Percentiles rank a stretch among this genome's conserved stretches.
Conservation (phyloP, 2,329 filamentous ascomycete genomes). For the Paraconiothyrium sp. region DNA sequence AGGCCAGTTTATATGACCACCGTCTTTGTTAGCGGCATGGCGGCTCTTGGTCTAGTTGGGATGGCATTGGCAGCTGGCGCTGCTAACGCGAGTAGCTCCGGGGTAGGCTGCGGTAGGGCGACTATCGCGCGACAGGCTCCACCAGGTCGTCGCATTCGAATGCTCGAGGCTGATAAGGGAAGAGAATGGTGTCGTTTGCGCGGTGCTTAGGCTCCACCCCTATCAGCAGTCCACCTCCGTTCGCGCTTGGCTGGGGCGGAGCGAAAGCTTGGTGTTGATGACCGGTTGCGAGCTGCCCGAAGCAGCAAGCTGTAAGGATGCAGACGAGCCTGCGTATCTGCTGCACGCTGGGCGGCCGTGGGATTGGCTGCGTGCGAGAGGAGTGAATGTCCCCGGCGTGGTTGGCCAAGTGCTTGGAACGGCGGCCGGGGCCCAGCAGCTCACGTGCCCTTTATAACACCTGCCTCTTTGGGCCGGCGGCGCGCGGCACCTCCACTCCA, state of each 20-base stretch:
- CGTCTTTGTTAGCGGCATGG: slow-evolving; percentile 21
- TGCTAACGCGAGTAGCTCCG: background rate
- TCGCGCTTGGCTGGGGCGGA: slow-evolving; percentile 15
- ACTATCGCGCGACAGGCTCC: slow-evolving; percentile 7
- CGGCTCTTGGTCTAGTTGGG: slow-evolving; percentile 23
- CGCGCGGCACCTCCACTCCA: background rate
- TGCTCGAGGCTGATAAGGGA: background rate
- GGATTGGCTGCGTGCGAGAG: background rate
- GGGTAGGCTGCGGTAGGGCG: background rate
- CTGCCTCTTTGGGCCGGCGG: slow-evolving; percentile 1
- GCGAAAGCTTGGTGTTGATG: slow-evolving; percentile 16
- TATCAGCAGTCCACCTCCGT: slow-evolving; percentile 5
- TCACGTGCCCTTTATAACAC: slow-evolving; percentile 4
- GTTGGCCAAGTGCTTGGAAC: slow-evolving; percentile 3
- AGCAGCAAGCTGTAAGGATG: slow-evolving; percentile 9
- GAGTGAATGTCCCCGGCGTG: background rate
- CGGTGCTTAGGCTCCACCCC: slow-evolving; percentile 7
- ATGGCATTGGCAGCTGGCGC: slow-evolving; percentile 22
- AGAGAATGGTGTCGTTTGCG: background rate
- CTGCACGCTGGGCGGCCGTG: slow-evolving; percentile 10
- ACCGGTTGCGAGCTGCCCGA: slow-evolving; percentile 23
- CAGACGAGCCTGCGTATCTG: slow-evolving; percentile 10
- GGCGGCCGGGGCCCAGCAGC: background rate
- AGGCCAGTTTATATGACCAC: slow-evolving; percentile 10
- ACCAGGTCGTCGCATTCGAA: background rate